Evolutionary conservation across 1,284 basidiomycete species (phyloP).

Genomic region (Stygiomarasmius scandens): DNA sequence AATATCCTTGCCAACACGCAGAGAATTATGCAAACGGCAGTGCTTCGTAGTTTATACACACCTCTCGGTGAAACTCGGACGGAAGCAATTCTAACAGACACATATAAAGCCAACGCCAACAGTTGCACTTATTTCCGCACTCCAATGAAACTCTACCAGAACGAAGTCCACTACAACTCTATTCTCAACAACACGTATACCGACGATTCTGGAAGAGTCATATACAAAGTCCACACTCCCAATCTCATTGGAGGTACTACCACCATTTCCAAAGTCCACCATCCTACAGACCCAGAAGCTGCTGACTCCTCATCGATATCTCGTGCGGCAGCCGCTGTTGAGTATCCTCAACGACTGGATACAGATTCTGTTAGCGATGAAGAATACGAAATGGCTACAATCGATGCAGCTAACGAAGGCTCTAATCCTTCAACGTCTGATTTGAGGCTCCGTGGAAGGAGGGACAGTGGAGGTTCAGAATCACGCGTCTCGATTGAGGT

Average conservation of each 20-base stretch:
- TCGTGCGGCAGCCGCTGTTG: neutral
- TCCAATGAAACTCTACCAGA: constrained; percentile 9
- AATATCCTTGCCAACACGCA: too few species aligned
- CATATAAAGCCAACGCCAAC: too few species aligned
- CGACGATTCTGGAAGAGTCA: constrained; percentile 4
- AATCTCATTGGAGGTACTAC: neutral
- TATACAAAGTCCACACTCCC: constrained; percentile 13
- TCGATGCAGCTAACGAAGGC: neutral
- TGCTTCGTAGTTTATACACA: too few species aligned
- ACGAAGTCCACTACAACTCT: neutral
- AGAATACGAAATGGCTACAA: neutral
- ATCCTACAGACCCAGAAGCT: neutral
- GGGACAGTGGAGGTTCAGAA: neutral
- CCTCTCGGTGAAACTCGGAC: too few species aligned
- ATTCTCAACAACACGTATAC: constrained; percentile 13
- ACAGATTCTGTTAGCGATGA: neutral
- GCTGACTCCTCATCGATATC: neutral
- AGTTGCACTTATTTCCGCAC: too few species aligned
- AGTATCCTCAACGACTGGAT: neutral
- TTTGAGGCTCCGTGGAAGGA: neutral
- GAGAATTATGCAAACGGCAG: too few species aligned
- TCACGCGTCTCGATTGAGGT: neutral
- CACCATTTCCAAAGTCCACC: constrained; percentile 11
- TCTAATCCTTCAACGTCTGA: neutral
- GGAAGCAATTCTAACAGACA: too few species aligned